Evolutionary conservation across 352 stramenopile species (phyloP).

Genomic region (Lagenidium sp.): DNA sequence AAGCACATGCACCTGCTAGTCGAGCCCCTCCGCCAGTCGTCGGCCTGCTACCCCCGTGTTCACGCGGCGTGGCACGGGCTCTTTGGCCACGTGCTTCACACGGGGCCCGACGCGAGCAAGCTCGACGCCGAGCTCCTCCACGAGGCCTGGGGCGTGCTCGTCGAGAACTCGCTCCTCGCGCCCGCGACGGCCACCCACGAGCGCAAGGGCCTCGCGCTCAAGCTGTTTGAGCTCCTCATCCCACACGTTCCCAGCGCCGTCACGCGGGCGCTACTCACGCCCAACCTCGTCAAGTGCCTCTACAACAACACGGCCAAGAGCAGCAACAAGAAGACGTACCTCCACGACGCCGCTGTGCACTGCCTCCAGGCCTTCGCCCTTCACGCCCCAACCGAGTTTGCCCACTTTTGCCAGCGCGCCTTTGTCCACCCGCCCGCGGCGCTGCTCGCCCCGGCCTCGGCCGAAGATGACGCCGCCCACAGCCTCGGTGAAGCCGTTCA

Average conservation of each 20-base stretch:
- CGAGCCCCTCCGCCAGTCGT: conserved; percentile 59
- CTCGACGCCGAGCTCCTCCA: conserved; percentile 63
- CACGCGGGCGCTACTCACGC: conserved; percentile 57
- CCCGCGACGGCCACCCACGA: conserved; percentile 52
- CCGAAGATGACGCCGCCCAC: conserved; percentile 30
- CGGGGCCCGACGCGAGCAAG: conserved; percentile 17
- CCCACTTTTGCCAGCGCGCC: conserved; percentile 62
- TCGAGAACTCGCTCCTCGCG: conserved; percentile 66
- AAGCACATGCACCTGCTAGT: conserved; percentile 53
- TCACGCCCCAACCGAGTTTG: conserved; percentile 44
- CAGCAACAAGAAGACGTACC: conserved; percentile 61
- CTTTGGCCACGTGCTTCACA: conserved; percentile 64
- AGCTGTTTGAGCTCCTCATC: conserved; percentile 74
- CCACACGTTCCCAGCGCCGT: conserved; percentile 34
- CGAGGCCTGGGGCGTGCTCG: conserved; percentile 70
- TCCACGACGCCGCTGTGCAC: conserved; percentile 70
- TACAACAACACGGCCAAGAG: conserved; percentile 60
- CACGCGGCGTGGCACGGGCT: conserved; percentile 73
- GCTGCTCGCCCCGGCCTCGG: conserved; percentile 36
- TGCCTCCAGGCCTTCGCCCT: conserved; percentile 50
- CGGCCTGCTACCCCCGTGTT: conserved; percentile 61
- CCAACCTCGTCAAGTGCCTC: conserved; percentile 71
- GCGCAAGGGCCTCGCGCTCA: conserved; percentile 65
- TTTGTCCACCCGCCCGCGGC: conserved; percentile 49
- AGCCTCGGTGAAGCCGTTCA: conserved; percentile 20